These are phyloP conservation scores for Coffea eugenioides DNA, from an alignment of 257 asterid species.

Conservation along the genomic window DNA sequence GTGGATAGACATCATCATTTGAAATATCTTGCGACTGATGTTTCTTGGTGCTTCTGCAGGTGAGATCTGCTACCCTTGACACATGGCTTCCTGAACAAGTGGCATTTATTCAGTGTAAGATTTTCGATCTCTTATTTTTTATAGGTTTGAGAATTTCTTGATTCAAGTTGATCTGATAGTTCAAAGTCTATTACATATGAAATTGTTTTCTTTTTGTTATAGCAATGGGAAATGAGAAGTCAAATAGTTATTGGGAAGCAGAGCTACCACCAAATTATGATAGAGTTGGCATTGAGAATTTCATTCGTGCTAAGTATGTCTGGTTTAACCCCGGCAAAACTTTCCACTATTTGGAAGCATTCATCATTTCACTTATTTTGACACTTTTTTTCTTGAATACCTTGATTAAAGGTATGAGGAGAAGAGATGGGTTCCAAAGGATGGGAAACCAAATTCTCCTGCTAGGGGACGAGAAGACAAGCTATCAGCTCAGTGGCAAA, in stretches of 20 bases:
- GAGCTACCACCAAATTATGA: slow-evolving; percentile 97
- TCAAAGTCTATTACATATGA: neutral
- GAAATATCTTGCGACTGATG: slow-evolving; percentile 10
- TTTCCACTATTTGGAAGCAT: neutral
- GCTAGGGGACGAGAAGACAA: slow-evolving; percentile 57
- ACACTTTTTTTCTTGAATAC: slow-evolving; percentile 15
- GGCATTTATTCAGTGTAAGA: slow-evolving; percentile 92
- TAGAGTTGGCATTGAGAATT: slow-evolving; percentile 98
- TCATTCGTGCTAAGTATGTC: slow-evolving; percentile 97
- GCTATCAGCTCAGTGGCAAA: slow-evolving; percentile 59
- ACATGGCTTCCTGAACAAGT: slow-evolving; percentile 99
- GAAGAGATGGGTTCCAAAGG: slow-evolving; percentile 88
- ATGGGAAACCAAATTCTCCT: slow-evolving; percentile 65
- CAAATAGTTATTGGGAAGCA: slow-evolving; percentile 98
- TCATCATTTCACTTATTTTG: slow-evolving; percentile 23
- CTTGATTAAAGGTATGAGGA: slow-evolving; percentile 74
- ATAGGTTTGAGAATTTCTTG: neutral
- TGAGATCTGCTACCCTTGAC: slow-evolving; percentile 98
- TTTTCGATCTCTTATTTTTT: slow-evolving; percentile 20
- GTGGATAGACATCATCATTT: neutral
- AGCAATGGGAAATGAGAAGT: slow-evolving; percentile 99
- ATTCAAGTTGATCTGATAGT: slow-evolving; percentile 10
- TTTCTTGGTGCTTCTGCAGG: slow-evolving; percentile 47
- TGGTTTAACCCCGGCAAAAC: slow-evolving; percentile 13
- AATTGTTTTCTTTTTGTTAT: slow-evolving; percentile 22